phyloP scores from a whole-genome alignment of 2,329 filamentous ascomycete genomes.

The Colletotrichum somersetense region DNA sequence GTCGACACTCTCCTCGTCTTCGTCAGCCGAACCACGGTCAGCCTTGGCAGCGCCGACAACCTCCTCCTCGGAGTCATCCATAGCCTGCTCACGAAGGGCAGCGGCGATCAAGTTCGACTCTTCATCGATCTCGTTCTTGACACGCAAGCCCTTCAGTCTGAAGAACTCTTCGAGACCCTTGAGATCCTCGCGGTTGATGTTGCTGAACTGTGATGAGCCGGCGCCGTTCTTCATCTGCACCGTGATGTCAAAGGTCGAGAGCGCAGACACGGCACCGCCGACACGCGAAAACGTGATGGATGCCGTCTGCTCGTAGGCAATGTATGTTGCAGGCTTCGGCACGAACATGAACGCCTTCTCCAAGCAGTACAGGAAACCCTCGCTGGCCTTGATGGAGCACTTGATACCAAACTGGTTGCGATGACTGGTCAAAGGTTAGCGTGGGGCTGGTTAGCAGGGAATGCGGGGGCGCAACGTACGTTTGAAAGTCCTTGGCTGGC shows the following conservation, averaged over 20 bases:
- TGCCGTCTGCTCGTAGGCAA: constrained; percentile 92
- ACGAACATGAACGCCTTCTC: constrained; percentile 99
- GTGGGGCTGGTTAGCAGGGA: background rate
- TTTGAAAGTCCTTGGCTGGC: constrained; percentile 93
- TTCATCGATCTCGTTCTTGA: constrained; percentile 99
- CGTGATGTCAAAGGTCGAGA: constrained; percentile 97
- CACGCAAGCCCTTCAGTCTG: constrained; percentile 92
- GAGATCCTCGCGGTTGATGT: constrained; percentile 98
- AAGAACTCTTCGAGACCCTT: constrained; percentile 98
- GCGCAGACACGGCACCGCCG: constrained; percentile 90
- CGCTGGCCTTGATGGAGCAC: constrained; percentile 99
- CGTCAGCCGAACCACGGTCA: constrained; percentile 91
- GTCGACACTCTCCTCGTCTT: constrained; percentile 94
- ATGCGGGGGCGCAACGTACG: constrained; percentile 55
- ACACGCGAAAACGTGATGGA: constrained; percentile 96
- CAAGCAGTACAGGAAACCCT: constrained; percentile 95
- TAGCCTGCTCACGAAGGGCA: constrained; percentile 85
- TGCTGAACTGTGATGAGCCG: constrained; percentile 95
- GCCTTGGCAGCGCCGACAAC: constrained; percentile 74
- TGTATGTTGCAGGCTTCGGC: constrained; percentile 97
- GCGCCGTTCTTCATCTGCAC: constrained; percentile 89
- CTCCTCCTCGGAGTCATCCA: constrained; percentile 87
- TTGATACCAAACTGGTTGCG: constrained; percentile 96
- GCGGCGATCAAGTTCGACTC: constrained; percentile 85
- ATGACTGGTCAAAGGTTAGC: constrained; percentile 67